These are phyloP conservation scores for Parasarocladium wereldwijsianum DNA, from an alignment of 2,329 filamentous ascomycete species.

Conservation along the genomic window DNA sequence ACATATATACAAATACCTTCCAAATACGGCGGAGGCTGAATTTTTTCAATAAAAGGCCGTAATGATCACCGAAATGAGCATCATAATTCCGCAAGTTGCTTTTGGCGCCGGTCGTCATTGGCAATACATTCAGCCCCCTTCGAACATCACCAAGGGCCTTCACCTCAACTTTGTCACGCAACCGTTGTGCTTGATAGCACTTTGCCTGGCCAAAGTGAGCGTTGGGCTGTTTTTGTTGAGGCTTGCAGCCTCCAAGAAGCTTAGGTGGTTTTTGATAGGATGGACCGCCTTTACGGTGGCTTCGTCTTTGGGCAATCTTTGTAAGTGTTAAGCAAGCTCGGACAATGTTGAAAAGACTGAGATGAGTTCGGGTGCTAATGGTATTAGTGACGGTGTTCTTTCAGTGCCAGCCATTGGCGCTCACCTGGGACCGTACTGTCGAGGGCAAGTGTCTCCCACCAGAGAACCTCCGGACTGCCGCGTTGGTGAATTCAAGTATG, in stretches of 20 bases:
- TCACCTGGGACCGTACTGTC: conserved; percentile 20
- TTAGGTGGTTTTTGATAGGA: conserved; percentile 18
- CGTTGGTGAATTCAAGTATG: conserved; percentile 4
- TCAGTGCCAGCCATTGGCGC: conserved; percentile 30
- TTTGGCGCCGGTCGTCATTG: conserved; percentile 30
- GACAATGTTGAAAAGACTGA: fast-evolving
- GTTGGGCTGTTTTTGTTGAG: conserved; percentile 25
- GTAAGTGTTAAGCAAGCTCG: conserved; percentile 10
- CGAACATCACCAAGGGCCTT: conserved; percentile 18
- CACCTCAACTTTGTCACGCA: conserved; percentile 28
- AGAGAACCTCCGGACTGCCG: conserved; percentile 9
- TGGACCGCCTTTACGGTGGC: conserved; percentile 21
- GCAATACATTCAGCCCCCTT: conserved; percentile 20
- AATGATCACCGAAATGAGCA: conserved; percentile 2
- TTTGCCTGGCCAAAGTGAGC: conserved; percentile 26
- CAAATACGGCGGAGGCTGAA: too few species aligned
- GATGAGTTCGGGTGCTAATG: not conserved
- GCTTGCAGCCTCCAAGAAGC: conserved; percentile 21
- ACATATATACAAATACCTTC: too few species aligned
- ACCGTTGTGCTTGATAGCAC: conserved; percentile 24
- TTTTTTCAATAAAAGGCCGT: too few species aligned
- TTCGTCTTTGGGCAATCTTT: conserved; percentile 20
- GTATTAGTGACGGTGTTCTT: conserved; percentile 24
- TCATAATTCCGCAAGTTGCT: conserved; percentile 19
- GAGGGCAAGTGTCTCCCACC: conserved; percentile 23